phyloP scores from a whole-genome alignment of 2,329 filamentous ascomycete species.

The Hymenoscyphus repandus region DNA sequence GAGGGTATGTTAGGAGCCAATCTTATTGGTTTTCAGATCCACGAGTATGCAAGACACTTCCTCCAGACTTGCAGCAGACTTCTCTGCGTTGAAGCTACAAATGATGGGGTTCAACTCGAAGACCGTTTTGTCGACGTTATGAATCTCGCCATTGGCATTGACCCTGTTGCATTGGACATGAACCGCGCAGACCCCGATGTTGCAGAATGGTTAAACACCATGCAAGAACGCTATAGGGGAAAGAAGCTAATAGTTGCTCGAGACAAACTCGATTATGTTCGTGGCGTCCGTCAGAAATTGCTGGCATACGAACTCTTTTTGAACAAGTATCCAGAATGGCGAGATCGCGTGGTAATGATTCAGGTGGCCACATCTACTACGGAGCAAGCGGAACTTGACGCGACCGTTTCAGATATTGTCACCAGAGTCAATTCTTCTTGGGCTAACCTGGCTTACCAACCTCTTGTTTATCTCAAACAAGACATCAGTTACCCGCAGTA shows the following conservation, averaged over 20 bases:
- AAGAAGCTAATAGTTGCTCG: constrained; percentile 89
- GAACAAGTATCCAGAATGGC: constrained; percentile 88
- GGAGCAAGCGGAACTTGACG: constrained; percentile 81
- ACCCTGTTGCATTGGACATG: constrained; percentile 68
- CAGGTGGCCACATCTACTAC: constrained; percentile 90
- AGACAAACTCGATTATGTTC: constrained; percentile 89
- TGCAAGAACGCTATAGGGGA: constrained; percentile 77
- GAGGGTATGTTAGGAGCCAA: constrained; percentile 93
- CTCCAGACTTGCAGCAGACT: constrained; percentile 91
- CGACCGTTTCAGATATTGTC: constrained; percentile 87
- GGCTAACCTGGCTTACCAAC: constrained; percentile 87
- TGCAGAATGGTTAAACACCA: constrained; percentile 69
- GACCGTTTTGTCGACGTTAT: constrained; percentile 90
- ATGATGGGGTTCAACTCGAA: constrained; percentile 83
- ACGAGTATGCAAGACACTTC: constrained; percentile 91
- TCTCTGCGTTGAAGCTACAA: constrained; percentile 82
- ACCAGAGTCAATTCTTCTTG: constrained; percentile 89
- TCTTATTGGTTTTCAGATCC: constrained; percentile 87
- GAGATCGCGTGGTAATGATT: constrained; percentile 81
- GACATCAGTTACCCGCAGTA: constrained; percentile 92
- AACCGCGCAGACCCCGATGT: constrained; percentile 71
- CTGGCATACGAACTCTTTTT: constrained; percentile 86
- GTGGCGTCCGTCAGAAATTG: constrained; percentile 89
- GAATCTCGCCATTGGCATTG: constrained; percentile 83
- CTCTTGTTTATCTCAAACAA: constrained; percentile 89